These are phyloP conservation scores for Oidium heveae DNA, from an alignment of 2,329 filamentous ascomycete genomes.

Conservation along the genomic window DNA sequence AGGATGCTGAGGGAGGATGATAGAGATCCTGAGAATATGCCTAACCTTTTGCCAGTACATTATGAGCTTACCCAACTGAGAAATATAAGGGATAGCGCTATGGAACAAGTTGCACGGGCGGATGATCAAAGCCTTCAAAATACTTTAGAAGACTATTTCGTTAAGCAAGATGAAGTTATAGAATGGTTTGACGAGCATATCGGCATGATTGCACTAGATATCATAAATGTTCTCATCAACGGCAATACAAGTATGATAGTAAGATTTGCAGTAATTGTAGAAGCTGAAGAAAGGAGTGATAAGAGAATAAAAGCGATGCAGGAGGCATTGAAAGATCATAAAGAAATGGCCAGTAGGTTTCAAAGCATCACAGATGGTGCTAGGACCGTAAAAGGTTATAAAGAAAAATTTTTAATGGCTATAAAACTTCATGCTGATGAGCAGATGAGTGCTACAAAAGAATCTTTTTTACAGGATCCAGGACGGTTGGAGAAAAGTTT, in stretches of 20 bases:
- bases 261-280: slow-evolving; percentile 70
- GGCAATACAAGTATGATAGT: slow-evolving; percentile 82
- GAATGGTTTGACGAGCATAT: slow-evolving; percentile 94
- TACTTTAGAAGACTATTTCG: slow-evolving; percentile 77
- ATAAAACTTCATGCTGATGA: slow-evolving; percentile 35
- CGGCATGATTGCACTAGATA: slow-evolving; percentile 63
- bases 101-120: slow-evolving; percentile 75
- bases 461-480: slow-evolving; percentile 62
- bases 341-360: slow-evolving; percentile 78
- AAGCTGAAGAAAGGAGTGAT: slow-evolving; percentile 92
- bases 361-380: slow-evolving; percentile 87
- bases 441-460: slow-evolving; percentile 33
- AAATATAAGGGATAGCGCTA: slow-evolving; percentile 86
- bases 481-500: slow-evolving; percentile 63
- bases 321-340: slow-evolving; percentile 85
- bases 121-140: slow-evolving; percentile 49
- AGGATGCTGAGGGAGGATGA: slow-evolving; percentile 62
- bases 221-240: slow-evolving; percentile 65
- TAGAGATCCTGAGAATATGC: slow-evolving; percentile 66
- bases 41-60: slow-evolving; percentile 70
- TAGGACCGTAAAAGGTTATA: slow-evolving; percentile 82
- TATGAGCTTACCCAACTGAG: slow-evolving; percentile 77
- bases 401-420: slow-evolving; percentile 69
- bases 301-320: slow-evolving; percentile 74
- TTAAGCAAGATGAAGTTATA: slow-evolving; percentile 61